Percentiles rank a stretch among this genome's conserved stretches.
phyloP scores from a whole-genome alignment of 169 alveolate species.

The Eimeria acervulina region DNA sequence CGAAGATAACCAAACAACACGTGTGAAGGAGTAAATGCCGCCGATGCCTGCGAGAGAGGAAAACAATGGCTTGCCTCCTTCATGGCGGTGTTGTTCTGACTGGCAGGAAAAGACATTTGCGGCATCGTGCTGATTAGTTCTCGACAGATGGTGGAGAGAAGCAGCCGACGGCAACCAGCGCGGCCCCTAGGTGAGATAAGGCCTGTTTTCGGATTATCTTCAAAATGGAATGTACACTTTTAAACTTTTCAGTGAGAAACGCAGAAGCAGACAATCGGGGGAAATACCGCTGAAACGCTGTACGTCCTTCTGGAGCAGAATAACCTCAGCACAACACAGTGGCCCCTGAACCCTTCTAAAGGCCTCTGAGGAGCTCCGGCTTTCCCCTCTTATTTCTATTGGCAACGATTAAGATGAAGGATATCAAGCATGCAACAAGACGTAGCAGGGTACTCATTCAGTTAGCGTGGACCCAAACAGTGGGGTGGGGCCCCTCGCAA shows the following conservation, averaged over 20 bases:
- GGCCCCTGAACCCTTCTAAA: not conserved
- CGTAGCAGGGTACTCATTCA: not conserved
- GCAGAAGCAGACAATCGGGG: not conserved
- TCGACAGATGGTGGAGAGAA: not conserved
- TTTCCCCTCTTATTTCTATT: not conserved
- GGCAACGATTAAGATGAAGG: not conserved
- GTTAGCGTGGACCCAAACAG: conserved; percentile 2
- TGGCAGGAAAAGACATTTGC: conserved; percentile 63
- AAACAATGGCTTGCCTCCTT: conserved; percentile 26
- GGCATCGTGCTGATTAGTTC: not conserved
- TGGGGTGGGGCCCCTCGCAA: conserved; percentile 42
- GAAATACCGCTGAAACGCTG: not conserved
- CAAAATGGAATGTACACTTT: not conserved
- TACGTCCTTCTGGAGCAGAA: not conserved
- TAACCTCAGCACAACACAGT: not conserved
- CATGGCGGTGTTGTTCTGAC: not conserved
- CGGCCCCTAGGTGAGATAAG: not conserved
- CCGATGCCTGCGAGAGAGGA: not conserved
- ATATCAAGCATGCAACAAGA: not conserved
- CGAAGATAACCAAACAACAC: not conserved
- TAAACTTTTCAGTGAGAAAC: not conserved
- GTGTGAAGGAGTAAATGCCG: not conserved
- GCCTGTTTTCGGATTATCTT: not conserved
- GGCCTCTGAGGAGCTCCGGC: not conserved
- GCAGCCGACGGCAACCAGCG: not conserved